These are phyloP conservation scores for Pseudonectria foliicola DNA, from an alignment of 2,329 filamentous ascomycete genomes.

Conservation along the genomic window DNA sequence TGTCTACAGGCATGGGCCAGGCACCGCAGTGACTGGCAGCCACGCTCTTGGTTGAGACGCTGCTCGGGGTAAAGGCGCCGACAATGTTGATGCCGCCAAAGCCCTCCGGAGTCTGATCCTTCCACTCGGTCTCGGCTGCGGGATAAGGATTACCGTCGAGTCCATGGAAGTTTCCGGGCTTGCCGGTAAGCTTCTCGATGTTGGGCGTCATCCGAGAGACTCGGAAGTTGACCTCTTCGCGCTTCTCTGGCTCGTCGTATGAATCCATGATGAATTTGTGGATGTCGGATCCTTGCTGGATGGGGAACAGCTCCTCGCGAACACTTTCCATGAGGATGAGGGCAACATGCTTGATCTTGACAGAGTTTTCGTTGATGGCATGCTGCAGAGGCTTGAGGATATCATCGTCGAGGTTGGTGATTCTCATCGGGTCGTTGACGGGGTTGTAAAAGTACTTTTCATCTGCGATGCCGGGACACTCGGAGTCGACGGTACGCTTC, in stretches of 20 bases:
- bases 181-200: slow-evolving; percentile 15
- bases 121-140: slow-evolving; percentile 22
- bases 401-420: slow-evolving; percentile 31
- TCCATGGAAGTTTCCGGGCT: slow-evolving; percentile 13
- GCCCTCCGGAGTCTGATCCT: slow-evolving; percentile 10
- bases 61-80: slow-evolving; percentile 33
- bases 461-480: slow-evolving; percentile 12
- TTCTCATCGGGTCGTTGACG: slow-evolving; percentile 32
- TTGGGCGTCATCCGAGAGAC: slow-evolving; percentile 22
- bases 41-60: slow-evolving; percentile 38
- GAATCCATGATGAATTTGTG: slow-evolving; percentile 26
- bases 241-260: slow-evolving; percentile 23
- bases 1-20: slow-evolving; percentile 34
- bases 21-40: slow-evolving; percentile 37
- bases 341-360: slow-evolving; percentile 38
- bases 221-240: slow-evolving; percentile 23
- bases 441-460: slow-evolving; percentile 31
- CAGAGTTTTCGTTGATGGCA: slow-evolving; percentile 17
- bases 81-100: slow-evolving; percentile 35
- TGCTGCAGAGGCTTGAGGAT: slow-evolving; percentile 23
- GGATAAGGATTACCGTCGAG: slow-evolving; percentile 20
- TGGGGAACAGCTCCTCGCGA: slow-evolving; percentile 37
- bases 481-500: neutral
- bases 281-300: slow-evolving; percentile 34
- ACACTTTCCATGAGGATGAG: slow-evolving; percentile 38